Base-by-base conservation (phyloP, 106 monocot genomes). In the Cymbidium sinense region DNA sequence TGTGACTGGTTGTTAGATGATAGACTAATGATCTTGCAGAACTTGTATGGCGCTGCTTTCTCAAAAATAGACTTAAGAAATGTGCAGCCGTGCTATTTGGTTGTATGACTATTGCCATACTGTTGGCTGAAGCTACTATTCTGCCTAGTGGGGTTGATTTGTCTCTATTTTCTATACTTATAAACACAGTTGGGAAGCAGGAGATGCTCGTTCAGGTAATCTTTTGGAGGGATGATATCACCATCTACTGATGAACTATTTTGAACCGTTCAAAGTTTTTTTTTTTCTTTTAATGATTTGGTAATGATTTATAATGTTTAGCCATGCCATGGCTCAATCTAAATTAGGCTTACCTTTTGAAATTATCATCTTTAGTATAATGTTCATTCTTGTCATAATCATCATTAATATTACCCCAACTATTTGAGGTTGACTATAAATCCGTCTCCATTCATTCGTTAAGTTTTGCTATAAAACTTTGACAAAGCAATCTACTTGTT, bases 181-280 rank as follows among this genome's bases (percentile, higher is more conserved):
- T 96, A 70, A 93, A 93, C 55, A 89, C 91, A 27, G 96, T 96
- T 25, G 89, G 93, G 70, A 88, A 89, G 47, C 91, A 88, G 61
- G 96, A 96, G 84, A 80, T 96, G 76, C 85, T 93, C 75, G 96
- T 96, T 1, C 96, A 96, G 96, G 96, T 93, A 89, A 75, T 51
- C 37, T 6, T 34, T 15, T 47, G 47, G 13, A 47, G 47, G 15
- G 47, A 47, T 47, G 47, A 47, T 13, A 47, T 47, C 15, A 28
- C 70, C 31, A 18, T 70, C 34, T 30, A 33, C 34, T 70, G 70
- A 62, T 62, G n/a, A 62, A 47, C 47, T 27, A 25, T 62, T 62
- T 62, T 4, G 61, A 62, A 25, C 25, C 25, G 7, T 25, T 25
- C 27, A 62, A 62, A 62, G n/a, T 7, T 35, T 34, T 70, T 70